phyloP scores from a whole-genome alignment of 306 rosid genomes.

The Purshia tridentata region DNA sequence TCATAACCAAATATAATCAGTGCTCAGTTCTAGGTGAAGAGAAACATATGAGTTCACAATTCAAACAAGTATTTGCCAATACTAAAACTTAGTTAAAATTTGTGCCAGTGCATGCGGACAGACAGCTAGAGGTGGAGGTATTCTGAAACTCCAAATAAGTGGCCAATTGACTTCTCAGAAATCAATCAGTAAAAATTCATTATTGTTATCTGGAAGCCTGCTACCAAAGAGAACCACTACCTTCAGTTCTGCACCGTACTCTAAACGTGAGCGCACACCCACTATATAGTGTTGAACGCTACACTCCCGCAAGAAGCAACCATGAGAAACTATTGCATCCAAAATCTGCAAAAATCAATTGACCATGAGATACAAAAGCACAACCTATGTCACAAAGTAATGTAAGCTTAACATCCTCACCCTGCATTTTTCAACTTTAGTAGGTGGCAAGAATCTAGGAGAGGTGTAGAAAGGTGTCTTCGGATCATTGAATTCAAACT shows the following conservation, averaged over 20 bases:
- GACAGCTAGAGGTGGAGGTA: too few species aligned
- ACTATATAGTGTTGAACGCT: slow-evolving; percentile 85
- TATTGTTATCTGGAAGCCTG: not conserved
- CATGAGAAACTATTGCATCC: slow-evolving; percentile 90
- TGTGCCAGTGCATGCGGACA: not conserved
- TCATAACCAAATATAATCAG: slow-evolving; percentile 17
- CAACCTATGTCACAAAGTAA: slow-evolving; percentile 6
- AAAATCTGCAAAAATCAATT: slow-evolving; percentile 53
- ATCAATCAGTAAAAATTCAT: not conserved
- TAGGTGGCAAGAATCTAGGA: slow-evolving; percentile 95
- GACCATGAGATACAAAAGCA: slow-evolving; percentile 22
- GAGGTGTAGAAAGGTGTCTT: slow-evolving; percentile 97
- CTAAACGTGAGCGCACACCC: slow-evolving; percentile 91
- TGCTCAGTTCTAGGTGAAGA: not conserved
- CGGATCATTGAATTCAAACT: slow-evolving; percentile 86
- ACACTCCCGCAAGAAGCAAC: slow-evolving; percentile 92
- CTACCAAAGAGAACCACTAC: slow-evolving; percentile 22
- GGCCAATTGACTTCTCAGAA: too few species aligned
- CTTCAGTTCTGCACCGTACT: slow-evolving; percentile 73
- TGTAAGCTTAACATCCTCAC: slow-evolving; percentile 42
- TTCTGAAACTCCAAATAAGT: too few species aligned
- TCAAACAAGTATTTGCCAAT: not conserved
- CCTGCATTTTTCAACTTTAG: slow-evolving; percentile 95
- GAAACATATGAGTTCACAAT: too few species aligned
- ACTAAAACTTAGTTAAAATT: not conserved